These are phyloP conservation scores for Shiraia sp. DNA, from an alignment of 2,329 filamentous ascomycete genomes.

Conservation along the genomic window DNA sequence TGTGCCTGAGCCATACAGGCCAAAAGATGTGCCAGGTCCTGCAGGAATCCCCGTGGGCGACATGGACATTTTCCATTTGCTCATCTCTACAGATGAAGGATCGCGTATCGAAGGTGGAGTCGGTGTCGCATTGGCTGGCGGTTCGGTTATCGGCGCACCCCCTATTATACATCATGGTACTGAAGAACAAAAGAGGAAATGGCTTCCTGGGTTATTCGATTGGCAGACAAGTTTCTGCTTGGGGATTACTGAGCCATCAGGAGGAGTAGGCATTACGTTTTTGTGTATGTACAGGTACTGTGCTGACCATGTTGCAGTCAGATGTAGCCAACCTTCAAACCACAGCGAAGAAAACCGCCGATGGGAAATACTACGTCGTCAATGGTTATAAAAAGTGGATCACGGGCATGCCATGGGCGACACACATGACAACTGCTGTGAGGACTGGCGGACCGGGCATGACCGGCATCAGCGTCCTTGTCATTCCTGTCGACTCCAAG, in stretches of 20 bases:
- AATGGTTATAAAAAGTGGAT: conserved; percentile 73
- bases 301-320: conserved; percentile 42
- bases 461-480: conserved; percentile 60
- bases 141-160: conserved; percentile 65
- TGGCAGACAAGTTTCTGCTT: conserved; percentile 66
- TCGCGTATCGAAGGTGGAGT: conserved; percentile 62
- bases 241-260: conserved; percentile 67
- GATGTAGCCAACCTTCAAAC: conserved; percentile 68
- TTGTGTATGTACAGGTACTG: too few species aligned
- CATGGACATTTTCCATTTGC: conserved; percentile 45
- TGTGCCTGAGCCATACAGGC: conserved; percentile 50
- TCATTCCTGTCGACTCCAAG: conserved; percentile 56
- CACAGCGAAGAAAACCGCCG: conserved; percentile 70
- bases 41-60: conserved; percentile 44
- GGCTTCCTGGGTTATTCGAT: conserved; percentile 62
- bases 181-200: conserved; percentile 60
- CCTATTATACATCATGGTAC: conserved; percentile 67
- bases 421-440: conserved; percentile 66
- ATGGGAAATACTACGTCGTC: conserved; percentile 72
- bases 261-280: conserved; percentile 38
- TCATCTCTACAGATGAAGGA: conserved; percentile 61
- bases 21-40: conserved; percentile 42
- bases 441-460: conserved; percentile 61
- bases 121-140: conserved; percentile 61
- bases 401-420: conserved; percentile 63